These are phyloP conservation scores for Phoenix roebelenii DNA, from an alignment of 176 grass and related monocot species.

Conservation along the genomic window DNA sequence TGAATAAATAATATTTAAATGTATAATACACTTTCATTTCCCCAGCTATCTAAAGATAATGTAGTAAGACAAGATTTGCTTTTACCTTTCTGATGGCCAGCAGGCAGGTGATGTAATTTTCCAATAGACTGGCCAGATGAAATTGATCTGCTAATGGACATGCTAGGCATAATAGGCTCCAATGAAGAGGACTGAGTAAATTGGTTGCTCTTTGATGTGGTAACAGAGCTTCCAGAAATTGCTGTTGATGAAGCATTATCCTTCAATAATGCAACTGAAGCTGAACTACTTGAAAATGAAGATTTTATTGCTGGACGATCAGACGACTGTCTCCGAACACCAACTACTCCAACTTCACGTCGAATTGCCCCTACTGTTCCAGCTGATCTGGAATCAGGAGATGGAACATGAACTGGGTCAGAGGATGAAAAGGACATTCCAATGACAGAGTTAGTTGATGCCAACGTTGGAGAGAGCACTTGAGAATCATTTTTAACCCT, in stretches of 20 bases:
- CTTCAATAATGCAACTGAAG: slow-evolving; percentile 15
- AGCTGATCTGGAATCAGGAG: slow-evolving; percentile 39
- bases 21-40: slow-evolving; percentile 25
- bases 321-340: slow-evolving; percentile 25
- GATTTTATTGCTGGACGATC: slow-evolving; percentile 24
- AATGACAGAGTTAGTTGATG: slow-evolving; percentile 31
- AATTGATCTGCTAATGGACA: slow-evolving; percentile 13
- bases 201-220: slow-evolving; percentile 13
- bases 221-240: slow-evolving; percentile 10
- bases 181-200: slow-evolving; percentile 7
- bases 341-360: slow-evolving; percentile 65
- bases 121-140: slow-evolving; percentile 22
- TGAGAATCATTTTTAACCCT: slow-evolving; percentile 4
- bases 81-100: slow-evolving; percentile 23
- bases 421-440: slow-evolving; percentile 57
- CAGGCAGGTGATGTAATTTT: slow-evolving; percentile 24
- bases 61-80: slow-evolving; percentile 15
- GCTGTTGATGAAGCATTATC: slow-evolving; percentile 25
- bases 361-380: slow-evolving; percentile 60
- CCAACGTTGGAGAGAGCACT: slow-evolving; percentile 12
- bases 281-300: slow-evolving; percentile 29
- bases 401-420: slow-evolving; percentile 68
- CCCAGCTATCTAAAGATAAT: slow-evolving; percentile 21
- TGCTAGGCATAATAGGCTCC: neutral
- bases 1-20: neutral